Evolutionary conservation across 1,284 basidiomycete species (phyloP).

Genomic region (Cutaneotrichosporon cavernicola): DNA sequence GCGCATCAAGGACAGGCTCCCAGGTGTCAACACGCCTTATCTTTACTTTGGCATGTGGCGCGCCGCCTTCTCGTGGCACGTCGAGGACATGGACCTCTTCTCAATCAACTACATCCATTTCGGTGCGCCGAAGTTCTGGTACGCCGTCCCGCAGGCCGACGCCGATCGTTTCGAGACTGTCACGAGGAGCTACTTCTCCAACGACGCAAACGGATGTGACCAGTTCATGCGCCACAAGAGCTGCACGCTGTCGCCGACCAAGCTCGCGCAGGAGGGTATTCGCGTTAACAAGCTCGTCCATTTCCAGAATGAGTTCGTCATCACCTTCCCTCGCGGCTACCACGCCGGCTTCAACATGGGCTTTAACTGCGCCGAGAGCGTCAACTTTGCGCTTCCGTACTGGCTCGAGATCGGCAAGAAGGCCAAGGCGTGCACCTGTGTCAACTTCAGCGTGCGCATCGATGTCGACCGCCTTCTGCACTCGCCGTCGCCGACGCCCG

Average conservation of each 20-base stretch:
- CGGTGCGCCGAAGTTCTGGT: constrained; percentile 95
- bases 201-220: constrained; percentile 75
- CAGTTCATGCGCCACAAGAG: constrained; percentile 97
- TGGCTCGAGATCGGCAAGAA: constrained; percentile 87
- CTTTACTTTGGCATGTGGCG: constrained; percentile 99
- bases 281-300: constrained; percentile 87
- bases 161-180: constrained; percentile 71
- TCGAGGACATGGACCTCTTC: constrained; percentile 94
- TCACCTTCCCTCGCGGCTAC: constrained; percentile 92
- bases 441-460: constrained; percentile 79
- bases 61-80: constrained; percentile 98
- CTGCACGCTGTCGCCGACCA: constrained; percentile 85
- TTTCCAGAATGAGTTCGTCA: constrained; percentile 87
- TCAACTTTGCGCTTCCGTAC: constrained; percentile 94
- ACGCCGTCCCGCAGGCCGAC: constrained; percentile 84
- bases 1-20: constrained; percentile 65
- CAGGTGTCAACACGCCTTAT: constrained; percentile 96
- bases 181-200: constrained; percentile 70
- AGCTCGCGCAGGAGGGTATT: constrained; percentile 75
- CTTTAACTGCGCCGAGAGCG: constrained; percentile 95
- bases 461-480: constrained; percentile 79
- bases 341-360: constrained; percentile 97
- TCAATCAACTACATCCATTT: constrained; percentile 99
- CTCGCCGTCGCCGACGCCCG: neutral
- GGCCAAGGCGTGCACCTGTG: constrained; percentile 78